Evolutionary conservation across 441 rosid genomes (phyloP).

Genomic region (Breynia disticha): DNA sequence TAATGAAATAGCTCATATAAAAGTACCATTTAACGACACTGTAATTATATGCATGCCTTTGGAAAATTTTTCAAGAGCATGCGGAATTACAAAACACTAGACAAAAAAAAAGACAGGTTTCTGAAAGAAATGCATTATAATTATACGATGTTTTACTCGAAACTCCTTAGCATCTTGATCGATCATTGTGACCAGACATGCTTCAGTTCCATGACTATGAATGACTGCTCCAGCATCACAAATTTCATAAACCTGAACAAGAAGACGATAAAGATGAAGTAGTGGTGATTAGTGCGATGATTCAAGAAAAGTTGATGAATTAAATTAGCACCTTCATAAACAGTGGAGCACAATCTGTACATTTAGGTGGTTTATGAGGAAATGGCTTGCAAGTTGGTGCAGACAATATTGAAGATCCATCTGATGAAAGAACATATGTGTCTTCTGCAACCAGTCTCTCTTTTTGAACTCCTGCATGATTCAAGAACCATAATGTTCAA

Average conservation of each 20-base stretch:
- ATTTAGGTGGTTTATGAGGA: conserved; percentile 69
- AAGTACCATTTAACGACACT: background rate
- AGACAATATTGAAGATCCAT: conserved; percentile 42
- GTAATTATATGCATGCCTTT: background rate
- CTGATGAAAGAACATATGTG: conserved; percentile 56
- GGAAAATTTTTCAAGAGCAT: too few species aligned
- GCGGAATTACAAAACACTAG: too few species aligned
- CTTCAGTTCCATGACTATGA: conserved; percentile 80
- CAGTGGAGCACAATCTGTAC: conserved; percentile 78
- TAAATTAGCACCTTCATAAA: conserved; percentile 48
- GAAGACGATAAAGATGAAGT: too few species aligned
- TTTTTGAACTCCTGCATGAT: conserved; percentile 66
- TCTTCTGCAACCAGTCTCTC: conserved; percentile 86
- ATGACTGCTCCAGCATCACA: conserved; percentile 83
- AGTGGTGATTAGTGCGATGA: too few species aligned
- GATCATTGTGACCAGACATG: conserved; percentile 75
- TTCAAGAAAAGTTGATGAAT: too few species aligned
- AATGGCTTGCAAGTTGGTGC: conserved; percentile 60
- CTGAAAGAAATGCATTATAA: background rate
- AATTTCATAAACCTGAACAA: conserved; percentile 53
- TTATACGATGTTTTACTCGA: conserved; percentile 28
- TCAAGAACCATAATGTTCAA: background rate
- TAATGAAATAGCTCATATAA: background rate
- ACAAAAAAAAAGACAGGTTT: background rate
- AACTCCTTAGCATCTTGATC: conserved; percentile 67